Percentiles rank a stretch among this genome's conserved stretches.
Evolutionary conservation across 305 asterid genomes (phyloP).

Genomic region (Fraxinus baroniana): DNA sequence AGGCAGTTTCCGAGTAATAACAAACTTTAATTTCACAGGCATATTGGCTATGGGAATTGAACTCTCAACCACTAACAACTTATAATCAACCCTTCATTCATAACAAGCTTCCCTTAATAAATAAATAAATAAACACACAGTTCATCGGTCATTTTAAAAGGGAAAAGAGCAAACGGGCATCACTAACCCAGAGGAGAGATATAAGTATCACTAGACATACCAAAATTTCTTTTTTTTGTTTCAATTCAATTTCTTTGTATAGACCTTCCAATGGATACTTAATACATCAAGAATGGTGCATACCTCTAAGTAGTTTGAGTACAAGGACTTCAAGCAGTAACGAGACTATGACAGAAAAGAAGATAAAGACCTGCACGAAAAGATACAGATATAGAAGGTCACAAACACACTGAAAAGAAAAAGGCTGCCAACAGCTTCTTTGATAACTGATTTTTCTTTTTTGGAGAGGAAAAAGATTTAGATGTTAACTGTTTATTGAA

Average conservation of each 20-base stretch:
- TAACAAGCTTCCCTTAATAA: background rate
- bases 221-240: background rate
- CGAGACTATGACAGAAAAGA: constrained; percentile 65
- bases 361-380: constrained; percentile 70
- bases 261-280: background rate
- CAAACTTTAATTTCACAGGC: constrained; percentile 13
- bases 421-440: background rate
- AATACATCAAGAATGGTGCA: constrained; percentile 10
- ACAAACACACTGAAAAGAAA: constrained; percentile 4
- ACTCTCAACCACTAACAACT: background rate
- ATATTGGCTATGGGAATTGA: background rate
- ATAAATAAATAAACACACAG: too few species aligned
- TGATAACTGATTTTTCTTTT: background rate
- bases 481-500: background rate
- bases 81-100: background rate
- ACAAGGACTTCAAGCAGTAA: constrained; percentile 63
- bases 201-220: background rate
- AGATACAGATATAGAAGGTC: constrained; percentile 17
- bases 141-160: background rate
- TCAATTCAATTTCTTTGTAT: background rate
- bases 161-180: background rate
- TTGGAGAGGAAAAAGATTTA: background rate
- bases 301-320: constrained; percentile 71
- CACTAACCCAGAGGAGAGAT: background rate
- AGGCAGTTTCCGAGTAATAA: background rate